Conservation (phyloP, 495 filamentous ascomycete genomes). For the Penicillium bialowiezense region DNA sequence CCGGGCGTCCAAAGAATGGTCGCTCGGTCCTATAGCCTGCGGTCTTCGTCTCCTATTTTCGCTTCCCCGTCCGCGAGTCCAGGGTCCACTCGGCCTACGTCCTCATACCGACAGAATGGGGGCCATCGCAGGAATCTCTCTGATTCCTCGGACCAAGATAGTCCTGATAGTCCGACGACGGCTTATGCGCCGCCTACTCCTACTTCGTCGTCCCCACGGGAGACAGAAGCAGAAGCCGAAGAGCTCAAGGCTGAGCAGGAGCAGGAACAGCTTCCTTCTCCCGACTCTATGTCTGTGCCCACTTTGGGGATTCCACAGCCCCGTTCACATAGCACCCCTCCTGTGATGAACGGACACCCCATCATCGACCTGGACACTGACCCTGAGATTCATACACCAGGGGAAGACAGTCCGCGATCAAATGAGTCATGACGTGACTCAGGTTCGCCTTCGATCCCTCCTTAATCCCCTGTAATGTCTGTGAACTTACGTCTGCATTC, state of each 20-base stretch:
- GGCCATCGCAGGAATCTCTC: slow-evolving; percentile 41
- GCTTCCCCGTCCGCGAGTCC: slow-evolving; percentile 47
- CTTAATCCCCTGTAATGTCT: not conserved
- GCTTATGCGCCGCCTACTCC: slow-evolving; percentile 50
- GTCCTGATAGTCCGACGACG: slow-evolving; percentile 34
- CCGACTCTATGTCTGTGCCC: slow-evolving; percentile 19
- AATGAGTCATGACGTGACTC: not conserved
- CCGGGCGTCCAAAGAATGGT: slow-evolving; percentile 58
- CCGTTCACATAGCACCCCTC: slow-evolving; percentile 41
- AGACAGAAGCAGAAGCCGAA: slow-evolving; percentile 19
- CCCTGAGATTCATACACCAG: not conserved
- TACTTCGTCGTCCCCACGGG: slow-evolving; percentile 29
- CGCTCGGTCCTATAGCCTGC: slow-evolving; percentile 44
- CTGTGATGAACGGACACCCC: slow-evolving; percentile 26
- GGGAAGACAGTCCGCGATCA: not conserved
- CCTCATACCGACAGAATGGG: slow-evolving; percentile 30
- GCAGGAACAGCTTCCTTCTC: slow-evolving; percentile 10
- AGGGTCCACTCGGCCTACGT: slow-evolving; percentile 39
- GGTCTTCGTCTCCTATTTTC: slow-evolving; percentile 39
- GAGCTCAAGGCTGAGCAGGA: slow-evolving; percentile 4
- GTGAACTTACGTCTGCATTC: not conserved
- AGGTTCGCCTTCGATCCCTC: not conserved
- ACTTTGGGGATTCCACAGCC: slow-evolving; percentile 22
- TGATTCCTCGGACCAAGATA: slow-evolving; percentile 36
- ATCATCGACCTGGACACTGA: slow-evolving; percentile 9